Evolutionary conservation across 352 stramenopile species (phyloP), one percentile per base, ranked within the genome.

Genomic region (Phytophthora pistaciae): DNA sequence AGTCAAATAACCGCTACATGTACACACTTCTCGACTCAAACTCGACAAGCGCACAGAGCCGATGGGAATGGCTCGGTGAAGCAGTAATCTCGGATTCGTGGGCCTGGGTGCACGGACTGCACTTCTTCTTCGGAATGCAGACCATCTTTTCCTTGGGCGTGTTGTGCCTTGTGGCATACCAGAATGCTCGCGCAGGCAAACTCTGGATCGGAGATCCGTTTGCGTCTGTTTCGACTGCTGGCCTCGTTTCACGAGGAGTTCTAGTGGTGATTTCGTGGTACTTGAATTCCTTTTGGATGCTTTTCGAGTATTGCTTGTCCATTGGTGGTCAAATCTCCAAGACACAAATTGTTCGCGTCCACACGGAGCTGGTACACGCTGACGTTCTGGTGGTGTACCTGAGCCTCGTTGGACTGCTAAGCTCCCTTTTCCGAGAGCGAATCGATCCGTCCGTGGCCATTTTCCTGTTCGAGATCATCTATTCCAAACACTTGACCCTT

Each of bases 191-290:
- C 0, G 56, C 11, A 1, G 75, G 79, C 11, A 84, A 84, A 44
- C 8, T 84, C 7, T 87, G 79, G 79, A 60, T 87, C 10, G 76
- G 79, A 0, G 79, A 83, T 21, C 74, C 79, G 2, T 86, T 86
- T 50, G 76, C 78, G 11, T 74, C 79, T 7, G 70, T 83, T 20
- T 84, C 74, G 0, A 72, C 42, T 8, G 60, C 56, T 16, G 79
- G 20, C 9, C 54, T 83, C 3, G 54, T 77, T 2, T n/a, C 60
- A 13, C 70, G 70, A 0, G 71, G 74, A 1, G 20, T 75, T 33
- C 1, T 81, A 3, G 61, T 84, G n/a, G 29, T 79, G 0, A 10
- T 74, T 1, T 77, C 74, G 1, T 84, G 76, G 79, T 77, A 74
- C 40, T 23, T 81, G 3, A 71, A 80, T 11, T 64, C 44, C 1